Conservation (phyloP, 306 rosid species). For the Comarum palustre region DNA sequence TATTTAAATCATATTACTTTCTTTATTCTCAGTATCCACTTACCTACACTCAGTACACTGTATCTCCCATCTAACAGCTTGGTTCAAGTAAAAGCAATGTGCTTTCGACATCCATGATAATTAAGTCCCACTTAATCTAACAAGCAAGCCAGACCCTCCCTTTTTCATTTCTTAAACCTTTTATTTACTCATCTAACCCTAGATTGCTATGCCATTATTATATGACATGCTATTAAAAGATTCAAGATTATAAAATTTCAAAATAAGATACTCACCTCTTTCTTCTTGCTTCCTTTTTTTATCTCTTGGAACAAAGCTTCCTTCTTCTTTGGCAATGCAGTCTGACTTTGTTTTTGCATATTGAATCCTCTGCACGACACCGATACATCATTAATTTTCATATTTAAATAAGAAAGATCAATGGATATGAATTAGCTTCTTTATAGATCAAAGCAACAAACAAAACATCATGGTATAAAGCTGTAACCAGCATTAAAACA, state of each 20-base stretch:
- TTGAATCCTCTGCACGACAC: slow-evolving; percentile 76
- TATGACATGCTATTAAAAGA: not conserved
- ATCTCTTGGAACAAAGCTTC: slow-evolving; percentile 89
- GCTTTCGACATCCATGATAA: not conserved
- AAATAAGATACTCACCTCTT: slow-evolving; percentile 58
- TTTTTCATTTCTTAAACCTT: not conserved
- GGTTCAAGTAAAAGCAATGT: not conserved
- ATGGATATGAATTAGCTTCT: not conserved
- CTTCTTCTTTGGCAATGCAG: slow-evolving; percentile 92
- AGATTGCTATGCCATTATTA: not conserved
- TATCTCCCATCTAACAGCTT: not conserved
- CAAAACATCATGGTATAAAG: not conserved
- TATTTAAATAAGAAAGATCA: slow-evolving; percentile 3
- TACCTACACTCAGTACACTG: not conserved
- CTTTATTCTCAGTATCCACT: not conserved
- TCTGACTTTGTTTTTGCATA: slow-evolving; percentile 94
- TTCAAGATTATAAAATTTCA: not conserved
- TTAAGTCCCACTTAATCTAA: not conserved
- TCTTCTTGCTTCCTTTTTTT: slow-evolving; percentile 98
- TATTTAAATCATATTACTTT: not conserved
- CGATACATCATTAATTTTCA: not conserved
- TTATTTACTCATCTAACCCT: not conserved
- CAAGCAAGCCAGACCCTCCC: not conserved
- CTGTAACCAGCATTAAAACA: not conserved
- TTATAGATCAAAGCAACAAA: not conserved